Percentiles rank a stretch among this genome's conserved stretches.
Conservation (phyloP, 495 filamentous ascomycete species). For the Daldinia childiae region DNA sequence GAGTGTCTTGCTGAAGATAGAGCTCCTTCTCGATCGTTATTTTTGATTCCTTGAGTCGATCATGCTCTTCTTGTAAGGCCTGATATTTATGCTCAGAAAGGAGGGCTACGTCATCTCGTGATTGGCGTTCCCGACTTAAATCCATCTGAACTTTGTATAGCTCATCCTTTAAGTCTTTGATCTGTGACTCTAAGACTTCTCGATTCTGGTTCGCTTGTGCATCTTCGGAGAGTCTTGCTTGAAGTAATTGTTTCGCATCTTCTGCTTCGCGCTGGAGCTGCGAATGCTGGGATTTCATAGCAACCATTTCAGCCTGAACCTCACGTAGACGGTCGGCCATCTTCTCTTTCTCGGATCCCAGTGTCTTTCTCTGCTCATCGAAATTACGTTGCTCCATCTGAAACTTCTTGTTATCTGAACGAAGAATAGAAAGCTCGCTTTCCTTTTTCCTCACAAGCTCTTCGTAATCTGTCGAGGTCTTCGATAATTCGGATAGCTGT, state of each 20-base stretch:
- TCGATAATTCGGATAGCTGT: constrained; percentile 85
- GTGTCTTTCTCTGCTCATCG: constrained; percentile 75
- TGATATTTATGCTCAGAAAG: constrained; percentile 88
- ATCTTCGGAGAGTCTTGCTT: constrained; percentile 89
- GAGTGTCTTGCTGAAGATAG: constrained; percentile 94
- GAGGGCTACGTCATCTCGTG: constrained; percentile 93
- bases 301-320: constrained; percentile 86
- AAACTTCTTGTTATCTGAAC: constrained; percentile 80
- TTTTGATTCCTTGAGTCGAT: constrained; percentile 91
- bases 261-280: constrained; percentile 88
- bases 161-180: constrained; percentile 84
- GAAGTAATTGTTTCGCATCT: constrained; percentile 85
- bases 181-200: constrained; percentile 86
- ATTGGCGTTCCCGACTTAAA: constrained; percentile 90
- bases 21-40: constrained; percentile 98
- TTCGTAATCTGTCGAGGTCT: constrained; percentile 93
- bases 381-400: constrained; percentile 79
- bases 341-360: constrained; percentile 80
- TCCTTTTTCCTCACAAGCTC: constrained; percentile 93
- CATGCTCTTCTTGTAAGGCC: constrained; percentile 82
- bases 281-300: constrained; percentile 81
- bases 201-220: constrained; percentile 85
- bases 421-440: constrained; percentile 86
- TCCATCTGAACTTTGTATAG: constrained; percentile 87
- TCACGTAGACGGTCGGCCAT: constrained; percentile 81